phyloP scores from a whole-genome alignment of 2,329 filamentous ascomycete genomes.

The Stemphylium vesicarium region DNA sequence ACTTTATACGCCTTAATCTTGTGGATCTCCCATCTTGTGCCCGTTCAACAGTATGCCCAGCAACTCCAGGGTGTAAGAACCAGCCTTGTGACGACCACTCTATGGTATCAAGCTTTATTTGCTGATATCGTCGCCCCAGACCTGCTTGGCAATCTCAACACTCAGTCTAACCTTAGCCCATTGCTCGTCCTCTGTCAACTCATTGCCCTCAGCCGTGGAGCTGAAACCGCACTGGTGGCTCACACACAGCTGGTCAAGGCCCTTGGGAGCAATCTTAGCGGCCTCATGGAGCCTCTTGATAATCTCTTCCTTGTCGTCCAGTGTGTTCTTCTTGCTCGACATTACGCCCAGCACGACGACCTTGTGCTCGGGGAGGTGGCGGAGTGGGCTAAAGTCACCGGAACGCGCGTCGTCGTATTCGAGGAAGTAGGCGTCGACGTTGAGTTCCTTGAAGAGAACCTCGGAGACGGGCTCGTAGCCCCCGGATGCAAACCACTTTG shows the following conservation, averaged over 20 bases:
- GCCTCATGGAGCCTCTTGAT: constrained; percentile 48
- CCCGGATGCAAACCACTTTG: constrained; percentile 64
- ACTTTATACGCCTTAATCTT: no score
- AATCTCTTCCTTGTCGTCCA: constrained; percentile 57
- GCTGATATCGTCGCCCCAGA: constrained; percentile 60
- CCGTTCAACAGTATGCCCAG: no score
- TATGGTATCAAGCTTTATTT: neutral
- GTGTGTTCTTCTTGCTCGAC: constrained; percentile 63
- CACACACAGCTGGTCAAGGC: constrained; percentile 62
- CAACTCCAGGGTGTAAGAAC: no score
- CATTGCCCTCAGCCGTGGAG: constrained; percentile 64
- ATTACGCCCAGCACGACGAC: constrained; percentile 63
- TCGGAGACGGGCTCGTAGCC: constrained; percentile 65
- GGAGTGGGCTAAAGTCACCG: constrained; percentile 62
- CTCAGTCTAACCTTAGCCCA: constrained; percentile 63
- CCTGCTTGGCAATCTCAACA: constrained; percentile 63
- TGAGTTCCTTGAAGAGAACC: constrained; percentile 63
- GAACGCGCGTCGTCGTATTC: constrained; percentile 65
- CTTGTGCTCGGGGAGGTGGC: constrained; percentile 62
- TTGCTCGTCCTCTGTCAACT: constrained; percentile 63
- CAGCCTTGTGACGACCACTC: neutral
- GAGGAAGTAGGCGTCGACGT: constrained; percentile 66
- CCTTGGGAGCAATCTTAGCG: constrained; percentile 56
- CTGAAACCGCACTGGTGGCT: constrained; percentile 66
- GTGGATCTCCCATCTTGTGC: no score